Conservation (phyloP, 805 yeast genomes). For the Suhomyces canberraensis region DNA sequence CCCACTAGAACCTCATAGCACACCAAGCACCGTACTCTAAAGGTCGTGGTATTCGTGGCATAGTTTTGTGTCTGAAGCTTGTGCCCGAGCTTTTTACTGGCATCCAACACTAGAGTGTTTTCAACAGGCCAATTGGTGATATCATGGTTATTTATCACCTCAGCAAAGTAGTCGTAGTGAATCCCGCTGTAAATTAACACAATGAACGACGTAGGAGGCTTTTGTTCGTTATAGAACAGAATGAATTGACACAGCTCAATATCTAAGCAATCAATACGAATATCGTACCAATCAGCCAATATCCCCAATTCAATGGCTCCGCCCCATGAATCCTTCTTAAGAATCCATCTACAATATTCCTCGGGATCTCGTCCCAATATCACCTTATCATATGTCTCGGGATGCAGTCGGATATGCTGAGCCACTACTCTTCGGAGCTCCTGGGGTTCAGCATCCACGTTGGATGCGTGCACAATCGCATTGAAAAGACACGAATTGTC, state of each 20-base stretch:
- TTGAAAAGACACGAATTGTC: conserved; percentile 79
- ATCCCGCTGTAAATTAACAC: conserved; percentile 64
- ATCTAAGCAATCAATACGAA: conserved; percentile 60
- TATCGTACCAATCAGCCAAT: conserved; percentile 47
- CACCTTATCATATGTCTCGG: conserved; percentile 47
- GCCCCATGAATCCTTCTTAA: conserved; percentile 66
- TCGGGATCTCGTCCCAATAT: conserved; percentile 50
- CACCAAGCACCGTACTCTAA: conserved; percentile 53
- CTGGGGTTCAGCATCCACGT: conserved; percentile 32
- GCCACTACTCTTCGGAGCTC: conserved; percentile 55
- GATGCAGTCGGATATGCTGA: conserved; percentile 37
- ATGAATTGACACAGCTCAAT: conserved; percentile 59
- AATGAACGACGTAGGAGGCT: conserved; percentile 39
- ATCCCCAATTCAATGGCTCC: conserved; percentile 78
- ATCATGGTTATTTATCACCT: background rate
- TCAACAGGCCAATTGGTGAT: conserved; percentile 31
- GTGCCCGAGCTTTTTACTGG: conserved; percentile 38
- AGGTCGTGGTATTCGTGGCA: conserved; percentile 62
- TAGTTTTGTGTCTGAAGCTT: conserved; percentile 51
- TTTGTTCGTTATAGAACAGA: conserved; percentile 43
- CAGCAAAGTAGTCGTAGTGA: conserved; percentile 62
- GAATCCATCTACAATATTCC: conserved; percentile 62
- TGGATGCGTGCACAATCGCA: conserved; percentile 53
- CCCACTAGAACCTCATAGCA: conserved; percentile 56
- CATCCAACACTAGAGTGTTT: conserved; percentile 33